Conservation (phyloP, 805 yeast genomes). For the Torulaspora delbrueckii region DNA sequence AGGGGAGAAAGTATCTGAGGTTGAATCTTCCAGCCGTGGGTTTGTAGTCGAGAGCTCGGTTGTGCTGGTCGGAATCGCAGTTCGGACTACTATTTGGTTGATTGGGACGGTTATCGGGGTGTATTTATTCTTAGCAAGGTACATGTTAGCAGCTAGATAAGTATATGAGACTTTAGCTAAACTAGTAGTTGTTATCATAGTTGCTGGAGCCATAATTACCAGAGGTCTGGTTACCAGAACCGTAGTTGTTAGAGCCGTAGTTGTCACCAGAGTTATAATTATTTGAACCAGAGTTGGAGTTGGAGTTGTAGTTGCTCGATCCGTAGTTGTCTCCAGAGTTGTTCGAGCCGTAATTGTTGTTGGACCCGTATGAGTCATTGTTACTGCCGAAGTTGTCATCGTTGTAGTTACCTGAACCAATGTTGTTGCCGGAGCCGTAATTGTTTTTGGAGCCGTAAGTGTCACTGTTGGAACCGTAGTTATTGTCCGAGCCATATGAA, state of each 20-base stretch:
- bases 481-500: neutral
- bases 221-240: neutral
- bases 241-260: neutral
- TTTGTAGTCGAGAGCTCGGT: neutral
- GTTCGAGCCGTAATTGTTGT: constrained; percentile 11
- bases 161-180: neutral
- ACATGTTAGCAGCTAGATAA: neutral
- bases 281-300: constrained; percentile 1
- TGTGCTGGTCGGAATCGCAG: neutral
- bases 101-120: neutral
- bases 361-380: constrained; percentile 1
- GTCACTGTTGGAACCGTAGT: neutral
- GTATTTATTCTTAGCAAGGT: neutral
- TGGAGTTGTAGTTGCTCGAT: constrained; percentile 14
- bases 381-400: neutral
- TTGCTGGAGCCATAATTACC: neutral
- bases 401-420: neutral
- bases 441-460: neutral
- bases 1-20: neutral
- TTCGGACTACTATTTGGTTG: neutral
- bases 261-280: neutral
- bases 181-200: neutral
- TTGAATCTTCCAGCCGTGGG: neutral
- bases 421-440: neutral
- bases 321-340: constrained; percentile 8